Percentiles rank a stretch among this genome's conserved stretches.
Conservation (phyloP, 2,329 filamentous ascomycete species). For the Ophiostoma novo-ulmi region DNA sequence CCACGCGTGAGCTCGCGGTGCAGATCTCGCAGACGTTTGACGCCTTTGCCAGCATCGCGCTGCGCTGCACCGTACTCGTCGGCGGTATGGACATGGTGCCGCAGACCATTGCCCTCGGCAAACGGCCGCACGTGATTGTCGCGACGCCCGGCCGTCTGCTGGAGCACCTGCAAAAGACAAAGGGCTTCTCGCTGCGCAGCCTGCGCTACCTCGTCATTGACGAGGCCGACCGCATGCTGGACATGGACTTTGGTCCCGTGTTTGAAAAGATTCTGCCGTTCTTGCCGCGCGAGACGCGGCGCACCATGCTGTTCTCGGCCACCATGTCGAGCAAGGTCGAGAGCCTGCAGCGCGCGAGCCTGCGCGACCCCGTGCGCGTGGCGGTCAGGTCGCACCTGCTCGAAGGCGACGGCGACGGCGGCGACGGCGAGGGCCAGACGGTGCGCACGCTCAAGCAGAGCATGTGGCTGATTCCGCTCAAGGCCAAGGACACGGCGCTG, state of each 20-base stretch:
- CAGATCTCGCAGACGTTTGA: slow-evolving; percentile 89
- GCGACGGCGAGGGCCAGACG: slow-evolving; percentile 75
- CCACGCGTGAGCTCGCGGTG: slow-evolving; percentile 86
- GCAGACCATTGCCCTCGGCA: slow-evolving; percentile 85
- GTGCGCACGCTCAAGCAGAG: slow-evolving; percentile 82
- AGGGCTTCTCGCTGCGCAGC: slow-evolving; percentile 75
- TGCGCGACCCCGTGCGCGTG: slow-evolving; percentile 53
- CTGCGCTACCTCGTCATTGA: slow-evolving; percentile 92
- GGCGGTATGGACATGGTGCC: slow-evolving; percentile 95
- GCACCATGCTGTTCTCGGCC: slow-evolving; percentile 67
- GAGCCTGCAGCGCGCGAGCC: slow-evolving; percentile 79
- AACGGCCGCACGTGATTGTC: slow-evolving; percentile 90
- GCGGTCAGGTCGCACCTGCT: slow-evolving; percentile 1
- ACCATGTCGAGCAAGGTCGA: slow-evolving; percentile 95
- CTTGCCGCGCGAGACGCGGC: slow-evolving; percentile 66
- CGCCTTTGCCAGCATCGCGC: slow-evolving; percentile 81
- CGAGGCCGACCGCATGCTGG: slow-evolving; percentile 84
- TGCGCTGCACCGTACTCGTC: slow-evolving; percentile 79
- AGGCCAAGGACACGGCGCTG: slow-evolving; percentile 84
- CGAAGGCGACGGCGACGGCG: slow-evolving; percentile 57
- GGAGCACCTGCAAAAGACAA: slow-evolving; percentile 94
- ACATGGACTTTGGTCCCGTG: slow-evolving; percentile 39
- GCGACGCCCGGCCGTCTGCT: slow-evolving; percentile 84
- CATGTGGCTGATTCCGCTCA: slow-evolving; percentile 80
- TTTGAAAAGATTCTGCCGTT: slow-evolving; percentile 79